Base-by-base conservation (phyloP, 2,329 filamentous ascomycete species). In the Cylindrodendrum hubeiense region DNA sequence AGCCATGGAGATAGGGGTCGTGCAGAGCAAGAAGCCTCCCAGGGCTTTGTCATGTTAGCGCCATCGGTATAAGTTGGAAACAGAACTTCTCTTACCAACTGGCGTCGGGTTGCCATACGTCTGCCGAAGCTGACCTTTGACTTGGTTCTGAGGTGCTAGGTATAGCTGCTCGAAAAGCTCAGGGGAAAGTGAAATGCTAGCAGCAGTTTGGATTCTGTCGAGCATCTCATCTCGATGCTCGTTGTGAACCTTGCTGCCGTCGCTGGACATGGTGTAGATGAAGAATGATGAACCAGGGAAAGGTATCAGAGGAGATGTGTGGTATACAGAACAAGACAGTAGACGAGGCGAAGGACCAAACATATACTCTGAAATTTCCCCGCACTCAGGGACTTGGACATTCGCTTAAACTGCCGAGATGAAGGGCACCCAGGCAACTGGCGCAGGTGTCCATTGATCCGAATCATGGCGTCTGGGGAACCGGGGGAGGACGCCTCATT, bases 111-210 rank as follows among this genome's bases (percentile, higher is more conserved):
- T 87, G 5, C 79, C 85, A 67, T 86, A 83, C 1, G 82, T 86
- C 69, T 82, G 82, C 21, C 84, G 76, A 22, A 86, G 72, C 13
- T 86, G 79, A 3, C 84, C 83, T 30, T 82, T 80, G 13, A 84
- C 81, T 0, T 74, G 73, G 30, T 79, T 83, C 63, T 85, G 80
- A 2, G 84, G 84, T 3, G 79, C 81, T 10, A 87, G 77, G 65
- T 86, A 87, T 2, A 87, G 76, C 75, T 87, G 86, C 72, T 87
- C 84, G 60, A 87, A 87, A 1, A 84, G 75, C 72, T 86, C 84
- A 1, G 84, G 83, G 0, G 85, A 79, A 57, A 87, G 83, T 6
- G 83, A 76, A 7, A 86, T 79, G 70, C 81, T 85, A 19, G 80
- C 80, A 58, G 76, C 75, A 2, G 78, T 77, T 13, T 70, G 71